Conservation (phyloP, 495 filamentous ascomycete genomes). For the Paragyromitra xinjiangensis region DNA sequence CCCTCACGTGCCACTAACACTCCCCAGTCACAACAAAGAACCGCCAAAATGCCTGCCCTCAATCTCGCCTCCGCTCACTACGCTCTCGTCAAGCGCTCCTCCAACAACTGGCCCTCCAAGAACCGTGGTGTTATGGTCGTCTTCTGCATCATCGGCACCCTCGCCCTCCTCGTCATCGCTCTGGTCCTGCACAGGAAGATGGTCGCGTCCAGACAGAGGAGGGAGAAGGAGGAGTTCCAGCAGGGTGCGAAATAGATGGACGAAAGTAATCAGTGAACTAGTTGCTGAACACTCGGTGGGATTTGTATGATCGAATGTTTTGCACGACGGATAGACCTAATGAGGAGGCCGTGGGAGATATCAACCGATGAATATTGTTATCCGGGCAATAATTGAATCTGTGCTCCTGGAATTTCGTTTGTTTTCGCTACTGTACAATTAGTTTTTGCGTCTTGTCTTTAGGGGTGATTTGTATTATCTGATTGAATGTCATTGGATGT, state of each 20-base stretch:
- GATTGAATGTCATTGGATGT: not conserved
- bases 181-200: conserved; percentile 63
- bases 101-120: conserved; percentile 62
- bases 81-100: conserved; percentile 62
- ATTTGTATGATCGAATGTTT: too few relatives aligned
- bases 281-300: too few relatives aligned
- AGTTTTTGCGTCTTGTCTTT: too few relatives aligned
- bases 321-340: too few relatives aligned
- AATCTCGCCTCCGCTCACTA: not conserved
- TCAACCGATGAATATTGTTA: too few relatives aligned
- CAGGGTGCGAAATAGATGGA: not conserved
- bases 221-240: conserved; percentile 7
- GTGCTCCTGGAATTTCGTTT: too few relatives aligned
- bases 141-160: conserved; percentile 68
- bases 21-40: not conserved
- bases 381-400: too few relatives aligned
- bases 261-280: too few relatives aligned
- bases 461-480: not conserved
- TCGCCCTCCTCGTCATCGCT: conserved; percentile 62
- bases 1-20: not conserved
- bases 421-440: too few relatives aligned
- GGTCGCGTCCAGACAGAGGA: conserved; percentile 38
- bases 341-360: too few relatives aligned
- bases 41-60: conserved; percentile 39
- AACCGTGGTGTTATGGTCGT: conserved; percentile 68